Evolutionary conservation across 805 yeast genomes (phyloP), one percentile per base, ranked within the genome.

Genomic region (Yueomyces sinensis): DNA sequence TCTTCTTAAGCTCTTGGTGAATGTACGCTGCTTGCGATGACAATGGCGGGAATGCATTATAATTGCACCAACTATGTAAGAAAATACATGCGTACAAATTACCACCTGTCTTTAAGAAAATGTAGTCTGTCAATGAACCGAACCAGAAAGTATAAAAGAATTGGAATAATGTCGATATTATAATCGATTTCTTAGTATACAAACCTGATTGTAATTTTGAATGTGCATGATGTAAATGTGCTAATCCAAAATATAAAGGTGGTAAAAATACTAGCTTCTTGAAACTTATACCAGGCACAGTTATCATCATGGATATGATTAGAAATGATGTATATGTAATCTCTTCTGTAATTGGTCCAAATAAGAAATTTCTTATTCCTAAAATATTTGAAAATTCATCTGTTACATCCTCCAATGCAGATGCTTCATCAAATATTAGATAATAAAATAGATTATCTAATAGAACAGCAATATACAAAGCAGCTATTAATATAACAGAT

Each of bases 281-380:
- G 14, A 31, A 30, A 19, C 36, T 30, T 14, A 42, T 30, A 15
- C 35, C 17, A 3, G 40, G 35, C 9, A 25, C 20, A 23, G 40
- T 44, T 16, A 52, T 29, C 9, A 56, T 25, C 49, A 57, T 47
- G 11, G 11, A 7, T 7, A 20, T 11, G 1, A 20, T 7, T 7
- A 20, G 7, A 7, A 20, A 20, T 4, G 58, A 43, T 2, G 62
- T 56, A 37, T 54, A 57, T 18, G 52, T 46, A 9, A 56, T 19
- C 32, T 57, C 62, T 35, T 57, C 62, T 1, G 55, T 54, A 2
- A 52, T 31, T 2, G 62, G 62, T 2, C 54, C 61, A 41, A 55
- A 54, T 1, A 55, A 27, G 37, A 46, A 49, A 33, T 55, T 50
- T 30, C 62, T 45, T 7, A 55, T 16, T 9, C 53, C 51, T 58